Base-by-base conservation (phyloP, 2,329 filamentous ascomycete genomes). In the Piedraia hortae region DNA sequence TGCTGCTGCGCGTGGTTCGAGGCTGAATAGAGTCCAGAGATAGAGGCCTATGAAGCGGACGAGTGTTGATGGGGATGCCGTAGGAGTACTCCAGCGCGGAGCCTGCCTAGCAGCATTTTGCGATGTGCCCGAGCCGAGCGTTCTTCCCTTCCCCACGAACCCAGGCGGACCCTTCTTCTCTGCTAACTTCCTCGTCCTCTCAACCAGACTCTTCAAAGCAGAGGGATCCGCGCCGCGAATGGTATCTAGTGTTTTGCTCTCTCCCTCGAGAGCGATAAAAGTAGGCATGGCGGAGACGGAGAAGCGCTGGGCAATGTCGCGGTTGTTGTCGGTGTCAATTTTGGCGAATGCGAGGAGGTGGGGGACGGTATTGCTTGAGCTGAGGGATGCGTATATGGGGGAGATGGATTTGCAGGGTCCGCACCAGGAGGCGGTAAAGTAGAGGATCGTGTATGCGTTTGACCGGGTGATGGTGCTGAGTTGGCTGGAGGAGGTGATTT, bases 391-490 rank as follows among this genome's bases (percentile, higher is more conserved):
- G 35, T 59, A 51, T 29, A 53, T 42, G 14, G 56, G 56, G 3
- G 49, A 48, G 24, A 62, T 56, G 15, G 50, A 45, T 34, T 56
- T 56, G 47, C 57, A 62, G 13, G 57, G 57, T 2, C 56, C 56
- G 36, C 57, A 60, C 56, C 58, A 62, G 30, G 39, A 36, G 14
- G 39, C 38, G 27, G 40, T 40, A 37, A 42, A 42, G 28, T 42
- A 38, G 24, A 42, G 36, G 24, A 42, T 28, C 10, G 35, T 34
- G 29, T 40, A 42, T 16, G 35, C 38, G n/a, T 34, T 34, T 14
- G 35, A 39, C 18, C 34, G 26, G 13, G 35, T 32, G 23, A 36
- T 34, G 19, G 29, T 29, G 21, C 33, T 32, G 36, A 42, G 39
- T 27, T 42, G 39, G 10, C 25, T 19, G n/a, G 30, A 25, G 12